phyloP scores from a whole-genome alignment of 1,284 basidiomycete species.

The Naganishia sp. region DNA sequence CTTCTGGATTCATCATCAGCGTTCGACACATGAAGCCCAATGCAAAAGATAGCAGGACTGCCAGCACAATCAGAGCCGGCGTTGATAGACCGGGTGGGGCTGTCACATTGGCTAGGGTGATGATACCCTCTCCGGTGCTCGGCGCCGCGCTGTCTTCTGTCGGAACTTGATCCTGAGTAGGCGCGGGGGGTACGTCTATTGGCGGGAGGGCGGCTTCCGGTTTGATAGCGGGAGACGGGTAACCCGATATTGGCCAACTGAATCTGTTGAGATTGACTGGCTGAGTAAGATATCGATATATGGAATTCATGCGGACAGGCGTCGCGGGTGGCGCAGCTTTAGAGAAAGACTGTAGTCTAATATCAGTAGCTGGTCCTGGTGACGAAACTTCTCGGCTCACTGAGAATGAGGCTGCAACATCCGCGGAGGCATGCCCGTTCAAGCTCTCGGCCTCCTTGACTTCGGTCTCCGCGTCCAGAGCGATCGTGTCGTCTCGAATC shows the following conservation, averaged over 20 bases:
- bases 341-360: not conserved
- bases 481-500: not conserved
- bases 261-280: conserved; percentile 25
- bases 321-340: conserved; percentile 7
- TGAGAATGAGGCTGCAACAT: not conserved
- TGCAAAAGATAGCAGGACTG: conserved; percentile 14
- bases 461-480: not conserved
- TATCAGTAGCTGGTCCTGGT: not conserved
- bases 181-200: not conserved
- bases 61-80: conserved; percentile 1
- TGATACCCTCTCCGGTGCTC: not conserved
- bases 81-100: not conserved
- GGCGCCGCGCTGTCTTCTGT: not conserved
- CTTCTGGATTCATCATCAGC: conserved; percentile 11
- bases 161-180: not conserved
- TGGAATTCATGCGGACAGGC: conserved; percentile 26
- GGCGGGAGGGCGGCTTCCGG: not conserved
- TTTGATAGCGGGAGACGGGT: conserved; percentile 13
- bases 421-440: not conserved
- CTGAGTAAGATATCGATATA: conserved; percentile 22
- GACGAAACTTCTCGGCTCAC: not conserved
- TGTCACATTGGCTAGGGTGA: not conserved
- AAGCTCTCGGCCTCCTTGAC: not conserved
- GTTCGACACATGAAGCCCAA: conserved; percentile 17
- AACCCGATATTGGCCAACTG: conserved; percentile 26